A percentile compares a stretch with the other conserved stretches of the same genome.
Evolutionary conservation across 495 filamentous ascomycete genomes (phyloP).

Genomic region (Hyaloscypha hepaticicola): DNA sequence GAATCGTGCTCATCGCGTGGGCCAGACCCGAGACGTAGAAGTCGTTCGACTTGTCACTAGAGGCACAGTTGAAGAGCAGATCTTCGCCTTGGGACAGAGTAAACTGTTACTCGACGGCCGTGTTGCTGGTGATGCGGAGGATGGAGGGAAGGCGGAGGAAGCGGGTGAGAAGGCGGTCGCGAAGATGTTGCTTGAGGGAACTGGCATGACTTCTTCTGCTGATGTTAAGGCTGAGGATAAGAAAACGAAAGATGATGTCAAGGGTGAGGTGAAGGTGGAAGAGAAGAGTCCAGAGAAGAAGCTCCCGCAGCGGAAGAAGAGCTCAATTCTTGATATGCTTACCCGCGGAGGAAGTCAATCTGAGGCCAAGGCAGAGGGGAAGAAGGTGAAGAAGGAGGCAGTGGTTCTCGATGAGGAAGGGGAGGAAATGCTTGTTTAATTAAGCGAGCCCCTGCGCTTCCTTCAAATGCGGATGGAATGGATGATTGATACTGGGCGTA

Average conservation of each 20-base stretch:
- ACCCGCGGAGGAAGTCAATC: not conserved
- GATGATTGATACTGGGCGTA: not conserved
- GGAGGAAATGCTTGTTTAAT: slow-evolving; percentile 9
- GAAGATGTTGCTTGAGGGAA: slow-evolving; percentile 55
- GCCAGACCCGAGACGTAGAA: slow-evolving; percentile 86
- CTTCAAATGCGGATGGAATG: too few relatives aligned
- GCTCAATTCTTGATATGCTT: slow-evolving; percentile 18
- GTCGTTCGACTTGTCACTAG: slow-evolving; percentile 75
- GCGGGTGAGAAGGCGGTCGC: slow-evolving; percentile 63
- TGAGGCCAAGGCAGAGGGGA: not conserved
- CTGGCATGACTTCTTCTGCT: not conserved
- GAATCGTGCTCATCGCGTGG: slow-evolving; percentile 93
- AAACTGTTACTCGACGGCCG: slow-evolving; percentile 90
- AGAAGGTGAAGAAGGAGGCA: not conserved
- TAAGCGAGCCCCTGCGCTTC: too few relatives aligned
- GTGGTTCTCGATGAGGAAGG: slow-evolving; percentile 4
- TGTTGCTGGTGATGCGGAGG: slow-evolving; percentile 63
- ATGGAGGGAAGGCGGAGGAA: slow-evolving; percentile 45
- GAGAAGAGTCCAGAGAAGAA: not conserved
- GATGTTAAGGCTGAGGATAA: not conserved
- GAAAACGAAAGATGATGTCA: not conserved
- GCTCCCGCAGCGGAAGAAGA: slow-evolving; percentile 15
- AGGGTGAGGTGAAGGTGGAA: not conserved
- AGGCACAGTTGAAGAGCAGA: slow-evolving; percentile 90
- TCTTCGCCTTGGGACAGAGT: slow-evolving; percentile 81